Evolutionary conservation across 2,329 filamentous ascomycete species (phyloP).

Genomic region (Penicillium sp.): DNA sequence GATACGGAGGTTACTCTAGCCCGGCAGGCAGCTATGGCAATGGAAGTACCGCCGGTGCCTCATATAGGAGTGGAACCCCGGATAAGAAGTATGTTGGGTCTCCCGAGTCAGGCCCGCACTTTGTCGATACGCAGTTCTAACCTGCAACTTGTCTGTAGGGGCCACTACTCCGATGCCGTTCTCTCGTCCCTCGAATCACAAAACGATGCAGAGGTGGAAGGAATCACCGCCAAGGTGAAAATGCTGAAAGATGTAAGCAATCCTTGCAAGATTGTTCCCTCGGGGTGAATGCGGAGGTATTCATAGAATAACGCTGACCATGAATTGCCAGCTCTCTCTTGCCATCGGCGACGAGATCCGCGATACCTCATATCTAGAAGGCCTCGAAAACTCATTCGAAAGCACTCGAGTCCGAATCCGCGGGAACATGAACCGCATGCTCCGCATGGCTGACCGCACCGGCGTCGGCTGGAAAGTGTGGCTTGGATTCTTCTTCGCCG

Average conservation of each 20-base stretch:
- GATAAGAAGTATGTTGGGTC: constrained; percentile 55
- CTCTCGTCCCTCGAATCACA: constrained; percentile 92
- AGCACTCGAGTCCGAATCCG: constrained; percentile 71
- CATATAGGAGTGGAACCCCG: constrained; percentile 60
- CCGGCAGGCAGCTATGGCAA: constrained; percentile 24
- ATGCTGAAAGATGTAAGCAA: constrained; percentile 76
- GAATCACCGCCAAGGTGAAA: constrained; percentile 85
- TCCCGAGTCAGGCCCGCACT: background rate
- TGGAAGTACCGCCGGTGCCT: constrained; percentile 28
- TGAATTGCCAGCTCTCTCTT: constrained; percentile 63
- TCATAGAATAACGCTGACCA: constrained; percentile 5
- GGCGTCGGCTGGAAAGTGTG: constrained; percentile 96
- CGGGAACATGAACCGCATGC: constrained; percentile 95
- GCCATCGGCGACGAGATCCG: constrained; percentile 95
- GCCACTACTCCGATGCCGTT: constrained; percentile 88
- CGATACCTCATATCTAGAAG: constrained; percentile 77
- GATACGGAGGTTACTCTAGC: constrained; percentile 31
- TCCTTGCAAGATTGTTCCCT: background rate
- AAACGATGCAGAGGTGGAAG: constrained; percentile 83
- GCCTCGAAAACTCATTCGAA: constrained; percentile 95
- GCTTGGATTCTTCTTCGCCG: constrained; percentile 79
- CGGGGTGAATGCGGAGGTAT: background rate
- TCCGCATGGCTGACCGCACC: constrained; percentile 88
- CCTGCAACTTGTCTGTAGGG: constrained; percentile 50
- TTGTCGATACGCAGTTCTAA: constrained; percentile 1